phyloP scores from a whole-genome alignment of 345 rosid genomes.

The Gossypium ekmanianum region DNA sequence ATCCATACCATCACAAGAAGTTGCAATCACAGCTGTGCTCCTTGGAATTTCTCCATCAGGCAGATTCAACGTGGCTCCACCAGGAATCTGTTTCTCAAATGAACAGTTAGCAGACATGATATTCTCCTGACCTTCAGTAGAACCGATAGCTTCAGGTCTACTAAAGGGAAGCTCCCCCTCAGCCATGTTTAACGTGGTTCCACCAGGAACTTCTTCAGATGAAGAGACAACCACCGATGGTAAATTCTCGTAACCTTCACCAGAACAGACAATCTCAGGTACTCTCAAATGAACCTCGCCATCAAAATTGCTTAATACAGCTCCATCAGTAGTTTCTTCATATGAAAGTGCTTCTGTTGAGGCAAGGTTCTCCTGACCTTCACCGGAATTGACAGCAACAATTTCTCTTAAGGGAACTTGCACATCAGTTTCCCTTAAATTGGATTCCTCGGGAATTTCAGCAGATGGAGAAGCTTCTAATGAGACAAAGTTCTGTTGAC shows the following conservation, averaged over 20 bases:
- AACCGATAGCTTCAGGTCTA: conserved; percentile 16
- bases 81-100: conserved; percentile 23
- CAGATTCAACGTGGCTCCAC: conserved; percentile 13
- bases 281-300: conserved; percentile 21
- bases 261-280: conserved; percentile 7
- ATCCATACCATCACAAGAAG: conserved; percentile 14
- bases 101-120: conserved; percentile 12
- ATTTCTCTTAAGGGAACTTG: background rate
- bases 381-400: conserved; percentile 4
- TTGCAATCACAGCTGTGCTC: conserved; percentile 17
- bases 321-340: background rate
- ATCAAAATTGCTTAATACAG: conserved; percentile 10
- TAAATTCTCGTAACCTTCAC: background rate
- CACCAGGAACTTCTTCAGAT: background rate
- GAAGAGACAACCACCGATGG: background rate
- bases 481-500: conserved; percentile 18
- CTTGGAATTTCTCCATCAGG: conserved; percentile 6
- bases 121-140: conserved; percentile 9
- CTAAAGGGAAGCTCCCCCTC: background rate
- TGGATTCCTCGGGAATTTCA: conserved; percentile 5
- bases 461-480: background rate
- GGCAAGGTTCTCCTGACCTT: conserved; percentile 1
- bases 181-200: conserved; percentile 13
- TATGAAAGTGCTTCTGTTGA: background rate
- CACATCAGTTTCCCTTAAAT: conserved; percentile 3